Evolutionary conservation across 2,329 filamentous ascomycete species (phyloP).

Genomic region (Hypoxylon sp.): DNA sequence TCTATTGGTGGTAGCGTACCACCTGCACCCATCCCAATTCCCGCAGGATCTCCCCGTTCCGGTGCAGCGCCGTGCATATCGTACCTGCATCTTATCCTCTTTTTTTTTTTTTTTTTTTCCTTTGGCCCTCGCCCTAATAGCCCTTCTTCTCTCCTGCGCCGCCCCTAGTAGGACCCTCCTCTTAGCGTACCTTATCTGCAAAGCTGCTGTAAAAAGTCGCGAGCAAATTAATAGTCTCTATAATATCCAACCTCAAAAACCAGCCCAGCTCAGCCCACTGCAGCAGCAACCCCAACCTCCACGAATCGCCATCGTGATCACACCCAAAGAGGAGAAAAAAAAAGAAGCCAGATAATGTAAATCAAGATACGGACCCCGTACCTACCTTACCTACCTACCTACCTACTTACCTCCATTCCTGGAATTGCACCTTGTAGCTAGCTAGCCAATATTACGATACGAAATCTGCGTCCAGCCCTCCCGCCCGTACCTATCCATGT

Average conservation of each 20-base stretch:
- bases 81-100: constrained; percentile 26
- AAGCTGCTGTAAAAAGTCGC: not conserved
- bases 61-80: not conserved
- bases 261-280: constrained; percentile 6
- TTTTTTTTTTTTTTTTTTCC: not conserved
- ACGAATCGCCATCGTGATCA: constrained; percentile 37
- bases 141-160: not conserved
- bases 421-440: no score
- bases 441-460: not conserved
- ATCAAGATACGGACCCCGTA: constrained; percentile 6
- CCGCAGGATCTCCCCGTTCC: constrained; percentile 40
- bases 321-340: not conserved
- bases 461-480: not conserved
- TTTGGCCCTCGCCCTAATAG: not conserved
- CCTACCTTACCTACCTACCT: not conserved
- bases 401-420: not conserved
- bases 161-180: not conserved
- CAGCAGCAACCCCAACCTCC: constrained; percentile 24
- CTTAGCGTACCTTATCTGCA: constrained; percentile 12
- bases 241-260: not conserved
- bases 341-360: not conserved
- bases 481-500: no score
- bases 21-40: constrained; percentile 26
- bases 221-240: constrained; percentile 18
- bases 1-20: not conserved